A percentile compares a stretch with the other conserved stretches of the same genome.
phyloP scores from a whole-genome alignment of 371 early-diverging fungal species.

The Mucor sp. region DNA sequence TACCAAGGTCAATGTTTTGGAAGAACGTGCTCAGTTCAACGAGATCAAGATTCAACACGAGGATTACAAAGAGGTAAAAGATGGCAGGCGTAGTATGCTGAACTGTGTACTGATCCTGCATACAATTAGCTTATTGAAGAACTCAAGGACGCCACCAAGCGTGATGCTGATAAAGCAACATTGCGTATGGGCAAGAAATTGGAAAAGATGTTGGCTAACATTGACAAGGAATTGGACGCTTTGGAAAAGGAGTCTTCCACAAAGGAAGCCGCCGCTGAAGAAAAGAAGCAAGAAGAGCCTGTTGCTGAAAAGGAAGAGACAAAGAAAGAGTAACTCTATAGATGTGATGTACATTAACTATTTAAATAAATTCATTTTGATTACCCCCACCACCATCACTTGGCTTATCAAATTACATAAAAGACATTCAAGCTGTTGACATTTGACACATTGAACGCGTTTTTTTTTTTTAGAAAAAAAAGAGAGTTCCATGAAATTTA shows the following conservation, averaged over 20 bases:
- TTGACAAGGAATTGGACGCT: conserved; percentile 71
- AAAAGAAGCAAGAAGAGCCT: background rate
- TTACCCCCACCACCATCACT: background rate
- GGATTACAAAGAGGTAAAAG: conserved; percentile 66
- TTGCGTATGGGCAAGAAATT: conserved; percentile 59
- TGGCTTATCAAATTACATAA: too few species aligned
- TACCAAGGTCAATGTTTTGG: conserved; percentile 63
- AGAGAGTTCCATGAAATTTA: too few species aligned
- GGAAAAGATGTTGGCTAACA: conserved; percentile 68
- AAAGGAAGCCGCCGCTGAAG: background rate
- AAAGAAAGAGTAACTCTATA: conserved; percentile 3
- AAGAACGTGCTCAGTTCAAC: conserved; percentile 70
- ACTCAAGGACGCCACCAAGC: conserved; percentile 57
- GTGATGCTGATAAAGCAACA: conserved; percentile 59
- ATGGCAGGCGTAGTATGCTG: background rate
- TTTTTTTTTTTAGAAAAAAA: too few species aligned
- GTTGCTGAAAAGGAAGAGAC: background rate
- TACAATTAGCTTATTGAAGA: conserved; percentile 53
- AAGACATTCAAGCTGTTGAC: background rate
- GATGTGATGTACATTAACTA: background rate
- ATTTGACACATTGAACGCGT: too few species aligned
- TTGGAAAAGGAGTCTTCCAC: conserved; percentile 39
- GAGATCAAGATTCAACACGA: conserved; percentile 65
- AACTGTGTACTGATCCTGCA: background rate
- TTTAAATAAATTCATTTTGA: background rate